A percentile compares a stretch with the other conserved stretches of the same genome.
phyloP scores from a whole-genome alignment of 257 asterid genomes.

The Primulina huaijiensis region DNA sequence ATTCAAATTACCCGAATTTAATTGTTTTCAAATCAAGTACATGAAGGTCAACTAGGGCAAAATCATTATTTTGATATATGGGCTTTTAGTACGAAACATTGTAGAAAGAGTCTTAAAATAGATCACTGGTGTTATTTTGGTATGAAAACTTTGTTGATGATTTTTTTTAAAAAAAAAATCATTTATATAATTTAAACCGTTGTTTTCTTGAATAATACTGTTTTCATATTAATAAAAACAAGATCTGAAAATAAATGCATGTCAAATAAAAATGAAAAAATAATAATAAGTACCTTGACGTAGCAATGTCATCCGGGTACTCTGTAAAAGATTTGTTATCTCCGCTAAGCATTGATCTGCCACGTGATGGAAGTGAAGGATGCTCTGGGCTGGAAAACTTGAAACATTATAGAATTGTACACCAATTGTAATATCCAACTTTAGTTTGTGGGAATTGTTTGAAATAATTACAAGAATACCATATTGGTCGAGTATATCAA shows the following conservation, averaged over 20 bases:
- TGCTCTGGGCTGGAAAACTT: constrained; percentile 79
- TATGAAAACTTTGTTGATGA: background rate
- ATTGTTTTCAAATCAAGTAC: background rate
- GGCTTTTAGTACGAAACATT: no score
- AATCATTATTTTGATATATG: background rate
- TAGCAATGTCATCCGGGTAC: constrained; percentile 45
- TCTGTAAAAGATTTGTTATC: constrained; percentile 47
- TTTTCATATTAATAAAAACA: constrained; percentile 2
- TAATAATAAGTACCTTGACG: constrained; percentile 41
- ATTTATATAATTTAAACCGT: constrained; percentile 13
- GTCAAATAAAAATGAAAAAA: background rate
- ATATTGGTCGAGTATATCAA: background rate
- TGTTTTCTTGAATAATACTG: constrained; percentile 10
- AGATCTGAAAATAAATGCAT: constrained; percentile 2
- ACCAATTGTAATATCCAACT: constrained; percentile 14
- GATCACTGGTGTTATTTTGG: background rate
- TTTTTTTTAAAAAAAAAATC: background rate
- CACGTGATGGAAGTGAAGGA: constrained; percentile 57
- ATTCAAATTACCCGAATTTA: no score
- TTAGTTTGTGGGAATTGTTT: background rate
- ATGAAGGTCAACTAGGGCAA: background rate
- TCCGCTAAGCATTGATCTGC: constrained; percentile 76
- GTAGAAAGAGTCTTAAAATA: no score
- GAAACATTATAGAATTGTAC: constrained; percentile 23
- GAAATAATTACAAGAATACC: background rate